Conservation (phyloP, 345 rosid genomes). For the Acer yangbiense region DNA sequence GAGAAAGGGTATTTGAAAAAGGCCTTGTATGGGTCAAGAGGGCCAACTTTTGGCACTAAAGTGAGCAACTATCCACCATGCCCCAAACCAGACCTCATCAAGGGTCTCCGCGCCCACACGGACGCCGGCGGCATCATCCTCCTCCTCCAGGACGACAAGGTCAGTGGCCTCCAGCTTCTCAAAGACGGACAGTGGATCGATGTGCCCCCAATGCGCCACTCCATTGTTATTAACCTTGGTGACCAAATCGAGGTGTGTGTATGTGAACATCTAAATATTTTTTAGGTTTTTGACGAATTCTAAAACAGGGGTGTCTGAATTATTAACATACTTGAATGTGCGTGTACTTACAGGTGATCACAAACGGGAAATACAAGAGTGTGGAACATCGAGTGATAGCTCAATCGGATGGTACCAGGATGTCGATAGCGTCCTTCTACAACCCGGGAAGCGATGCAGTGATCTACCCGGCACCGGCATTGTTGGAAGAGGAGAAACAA, state of each 20-base stretch:
- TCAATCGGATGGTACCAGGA: constrained; percentile 69
- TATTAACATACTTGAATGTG: no score
- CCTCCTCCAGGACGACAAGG: constrained; percentile 84
- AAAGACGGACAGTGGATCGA: constrained; percentile 88
- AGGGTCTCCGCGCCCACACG: constrained; percentile 96
- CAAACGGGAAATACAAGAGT: constrained; percentile 93
- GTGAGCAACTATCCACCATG: constrained; percentile 98
- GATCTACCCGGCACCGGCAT: constrained; percentile 71
- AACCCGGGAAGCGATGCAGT: constrained; percentile 91
- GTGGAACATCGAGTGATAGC: constrained; percentile 83
- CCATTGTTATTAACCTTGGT: constrained; percentile 90
- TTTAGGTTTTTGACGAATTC: not conserved
- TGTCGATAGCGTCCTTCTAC: constrained; percentile 95
- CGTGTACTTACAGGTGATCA: constrained; percentile 58
- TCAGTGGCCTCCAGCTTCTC: constrained; percentile 93
- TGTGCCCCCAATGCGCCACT: constrained; percentile 93
- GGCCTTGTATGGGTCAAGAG: constrained; percentile 61
- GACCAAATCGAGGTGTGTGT: constrained; percentile 84
- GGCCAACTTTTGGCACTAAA: constrained; percentile 89
- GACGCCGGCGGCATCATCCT: constrained; percentile 97
- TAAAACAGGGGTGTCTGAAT: no score
- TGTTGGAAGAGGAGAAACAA: constrained; percentile 54
- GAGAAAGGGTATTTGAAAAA: constrained; percentile 79
- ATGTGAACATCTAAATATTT: no score
- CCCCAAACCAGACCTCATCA: constrained; percentile 85